phyloP scores from a whole-genome alignment of 2,329 filamentous ascomycete genomes.

The Sclerotiophoma versabilis region DNA sequence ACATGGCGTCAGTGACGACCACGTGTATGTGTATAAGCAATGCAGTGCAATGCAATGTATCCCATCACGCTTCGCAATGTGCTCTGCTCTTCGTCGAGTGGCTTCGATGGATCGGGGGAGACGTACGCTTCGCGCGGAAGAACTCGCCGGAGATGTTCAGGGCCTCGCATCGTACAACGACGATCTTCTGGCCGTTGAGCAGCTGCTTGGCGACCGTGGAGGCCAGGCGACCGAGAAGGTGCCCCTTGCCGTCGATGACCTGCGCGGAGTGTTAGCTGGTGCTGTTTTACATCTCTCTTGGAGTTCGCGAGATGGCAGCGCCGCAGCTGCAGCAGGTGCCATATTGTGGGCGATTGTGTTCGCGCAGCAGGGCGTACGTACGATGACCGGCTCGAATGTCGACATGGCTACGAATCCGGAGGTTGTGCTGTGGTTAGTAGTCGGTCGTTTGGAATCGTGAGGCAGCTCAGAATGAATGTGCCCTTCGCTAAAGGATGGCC shows the following conservation, averaged over 20 bases:
- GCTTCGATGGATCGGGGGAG: conserved; percentile 32
- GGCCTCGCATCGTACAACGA: conserved; percentile 97
- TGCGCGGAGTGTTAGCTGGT: conserved; percentile 42
- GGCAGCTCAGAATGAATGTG: background rate
- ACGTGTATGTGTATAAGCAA: conserved; percentile 15
- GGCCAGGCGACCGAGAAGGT: conserved; percentile 98
- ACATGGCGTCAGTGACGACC: conserved; percentile 10
- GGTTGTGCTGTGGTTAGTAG: conserved; percentile 44
- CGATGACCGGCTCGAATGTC: conserved; percentile 70
- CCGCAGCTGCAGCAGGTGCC: conserved; percentile 20
- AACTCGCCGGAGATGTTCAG: conserved; percentile 99
- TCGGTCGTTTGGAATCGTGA: conserved; percentile 6
- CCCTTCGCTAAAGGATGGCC: background rate
- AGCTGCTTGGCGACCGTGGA: conserved; percentile 99
- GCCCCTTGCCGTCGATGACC: conserved; percentile 99
- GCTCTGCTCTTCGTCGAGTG: conserved; percentile 21
- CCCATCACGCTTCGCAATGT: conserved; percentile 22
- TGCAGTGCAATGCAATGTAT: conserved; percentile 11
- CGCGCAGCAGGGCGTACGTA: conserved; percentile 54
- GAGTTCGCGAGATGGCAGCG: conserved; percentile 17
- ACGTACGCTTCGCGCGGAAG: conserved; percentile 99
- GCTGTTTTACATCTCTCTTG: conserved; percentile 13
- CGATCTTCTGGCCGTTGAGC: conserved; percentile 98
- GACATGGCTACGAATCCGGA: conserved; percentile 62
- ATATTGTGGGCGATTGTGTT: conserved; percentile 4